Evolutionary conservation across 2,329 filamentous ascomycete genomes (phyloP), one percentile per base, ranked within the genome.

Genomic region (Simplicillium aogashimaense): DNA sequence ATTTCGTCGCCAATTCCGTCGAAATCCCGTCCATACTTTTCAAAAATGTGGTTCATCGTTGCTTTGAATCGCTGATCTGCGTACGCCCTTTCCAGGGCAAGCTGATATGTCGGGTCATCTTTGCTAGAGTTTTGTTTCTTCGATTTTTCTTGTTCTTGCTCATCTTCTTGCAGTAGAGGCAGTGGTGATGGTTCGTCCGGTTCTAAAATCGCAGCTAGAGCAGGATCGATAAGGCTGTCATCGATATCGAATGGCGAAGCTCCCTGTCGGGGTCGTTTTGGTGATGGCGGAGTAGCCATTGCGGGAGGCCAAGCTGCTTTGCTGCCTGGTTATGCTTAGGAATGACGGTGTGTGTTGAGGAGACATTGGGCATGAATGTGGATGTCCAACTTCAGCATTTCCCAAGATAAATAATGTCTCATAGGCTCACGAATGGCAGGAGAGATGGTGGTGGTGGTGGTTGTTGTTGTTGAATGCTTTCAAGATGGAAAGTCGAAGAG

Each of bases 21-120:
- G 20, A 25, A 25, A 9, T 25, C 20, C 20, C 20, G 20, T 25
- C 74, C 80, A 57, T 94, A 95, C 59, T 94, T 95, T 45, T 83
- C 76, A 56, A 95, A 95, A 41, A 97, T 94, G 41, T 76, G 69
- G 55, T 95, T 88, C 57, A 94, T 92, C 5, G 79, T 79, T n/a
- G 78, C 81, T 57, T 92, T 90, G 32, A 95, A 73, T 43, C 78
- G 79, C 46, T 71, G 66, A 45, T 86, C 80, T 42, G 87, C 84
- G 40, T 72, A 70, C 37, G 76, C 72, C 47, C 83, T 74, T 36
- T 74, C 78, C 44, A 74, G 66, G 35, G 78, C 68, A 13, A 87
- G 63, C 41, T 78, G 70, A 45, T 71, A 68, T 38, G 71, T 66
- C 13, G 74, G 67, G 43, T 79, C 69, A 28, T 70, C 66, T 34